Percentiles rank a stretch among this genome's conserved stretches.
phyloP scores from a whole-genome alignment of 2,329 filamentous ascomycete species.

The Aspergillus ochraceoroseus region DNA sequence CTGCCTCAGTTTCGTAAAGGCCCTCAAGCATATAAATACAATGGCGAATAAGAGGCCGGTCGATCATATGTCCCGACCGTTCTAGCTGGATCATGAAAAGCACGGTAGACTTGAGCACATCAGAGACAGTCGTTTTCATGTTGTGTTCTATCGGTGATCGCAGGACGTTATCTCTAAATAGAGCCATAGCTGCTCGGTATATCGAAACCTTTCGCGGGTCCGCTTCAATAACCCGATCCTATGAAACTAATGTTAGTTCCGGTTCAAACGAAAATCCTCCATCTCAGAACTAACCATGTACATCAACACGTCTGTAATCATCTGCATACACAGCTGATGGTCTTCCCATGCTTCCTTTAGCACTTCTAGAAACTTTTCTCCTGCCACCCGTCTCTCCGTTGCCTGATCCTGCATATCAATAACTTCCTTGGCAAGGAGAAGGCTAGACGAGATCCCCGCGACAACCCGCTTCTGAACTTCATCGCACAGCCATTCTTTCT shows the following conservation, averaged over 20 bases:
- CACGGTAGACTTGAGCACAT: constrained; percentile 73
- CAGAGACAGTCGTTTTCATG: constrained; percentile 53
- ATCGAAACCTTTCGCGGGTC: constrained; percentile 72
- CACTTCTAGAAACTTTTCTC: constrained; percentile 74
- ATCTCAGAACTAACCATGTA: constrained; percentile 62
- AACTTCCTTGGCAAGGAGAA: constrained; percentile 54
- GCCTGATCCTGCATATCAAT: constrained; percentile 53
- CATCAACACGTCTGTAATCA: constrained; percentile 95
- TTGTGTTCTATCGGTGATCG: constrained; percentile 51
- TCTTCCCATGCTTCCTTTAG: constrained; percentile 78
- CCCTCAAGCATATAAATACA: constrained; percentile 86
- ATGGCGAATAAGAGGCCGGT: constrained; percentile 73
- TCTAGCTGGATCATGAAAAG: constrained; percentile 92
- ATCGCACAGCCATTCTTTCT: constrained; percentile 71
- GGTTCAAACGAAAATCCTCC: not conserved
- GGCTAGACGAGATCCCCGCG: constrained; percentile 63
- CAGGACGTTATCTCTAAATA: constrained; percentile 84
- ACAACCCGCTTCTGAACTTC: constrained; percentile 68
- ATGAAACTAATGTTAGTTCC: not conserved
- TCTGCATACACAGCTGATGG: constrained; percentile 88
- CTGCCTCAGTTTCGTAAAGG: constrained; percentile 74
- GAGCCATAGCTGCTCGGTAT: constrained; percentile 74
- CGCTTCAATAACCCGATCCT: constrained; percentile 75
- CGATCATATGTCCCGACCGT: constrained; percentile 80
- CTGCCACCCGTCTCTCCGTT: constrained; percentile 72